These are phyloP conservation scores for Trichoderma aggressivum DNA, from an alignment of 2,329 filamentous ascomycete species.

Conservation along the genomic window DNA sequence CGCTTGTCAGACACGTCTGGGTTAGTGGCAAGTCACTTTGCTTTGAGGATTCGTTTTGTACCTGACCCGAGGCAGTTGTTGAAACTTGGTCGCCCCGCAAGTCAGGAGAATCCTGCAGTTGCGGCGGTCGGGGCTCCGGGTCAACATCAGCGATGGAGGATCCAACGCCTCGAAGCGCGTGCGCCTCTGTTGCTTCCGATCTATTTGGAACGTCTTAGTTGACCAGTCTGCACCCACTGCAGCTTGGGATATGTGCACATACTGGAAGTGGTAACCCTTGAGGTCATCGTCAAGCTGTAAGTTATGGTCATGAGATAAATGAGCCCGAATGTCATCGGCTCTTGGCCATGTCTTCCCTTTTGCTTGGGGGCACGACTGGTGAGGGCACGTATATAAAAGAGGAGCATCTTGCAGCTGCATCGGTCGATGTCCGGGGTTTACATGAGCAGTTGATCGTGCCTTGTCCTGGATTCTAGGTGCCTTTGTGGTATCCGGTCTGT, in stretches of 20 bases:
- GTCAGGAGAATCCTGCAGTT: slow-evolving; percentile 21
- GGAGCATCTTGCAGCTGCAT: slow-evolving; percentile 19
- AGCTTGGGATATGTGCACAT: not conserved
- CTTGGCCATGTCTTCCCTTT: slow-evolving; percentile 69
- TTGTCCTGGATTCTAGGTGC: slow-evolving; percentile 22
- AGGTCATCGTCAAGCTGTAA: slow-evolving; percentile 39
- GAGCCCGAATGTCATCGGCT: slow-evolving; percentile 80
- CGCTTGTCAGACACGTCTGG: not conserved
- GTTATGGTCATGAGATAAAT: slow-evolving; percentile 67
- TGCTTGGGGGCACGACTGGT: slow-evolving; percentile 26
- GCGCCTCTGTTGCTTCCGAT: not conserved
- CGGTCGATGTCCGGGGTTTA: slow-evolving; percentile 19
- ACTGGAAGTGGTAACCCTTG: slow-evolving; percentile 31
- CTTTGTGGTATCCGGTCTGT: not conserved
- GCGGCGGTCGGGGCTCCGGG: slow-evolving; percentile 17
- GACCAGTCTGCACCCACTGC: no score
- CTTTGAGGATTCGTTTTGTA: not conserved
- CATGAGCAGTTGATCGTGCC: slow-evolving; percentile 24
- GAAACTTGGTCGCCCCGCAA: not conserved
- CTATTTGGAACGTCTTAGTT: not conserved
- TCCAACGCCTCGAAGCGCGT: slow-evolving; percentile 27
- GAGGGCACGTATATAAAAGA: slow-evolving; percentile 27
- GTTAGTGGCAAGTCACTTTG: not conserved
- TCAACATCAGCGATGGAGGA: slow-evolving; percentile 26
- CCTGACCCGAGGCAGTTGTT: not conserved